A percentile compares a stretch with the other conserved stretches of the same genome.
These are phyloP conservation scores for Paraphaeosphaeria sporulosa DNA, from an alignment of 2,329 filamentous ascomycete species.

Conservation along the genomic window DNA sequence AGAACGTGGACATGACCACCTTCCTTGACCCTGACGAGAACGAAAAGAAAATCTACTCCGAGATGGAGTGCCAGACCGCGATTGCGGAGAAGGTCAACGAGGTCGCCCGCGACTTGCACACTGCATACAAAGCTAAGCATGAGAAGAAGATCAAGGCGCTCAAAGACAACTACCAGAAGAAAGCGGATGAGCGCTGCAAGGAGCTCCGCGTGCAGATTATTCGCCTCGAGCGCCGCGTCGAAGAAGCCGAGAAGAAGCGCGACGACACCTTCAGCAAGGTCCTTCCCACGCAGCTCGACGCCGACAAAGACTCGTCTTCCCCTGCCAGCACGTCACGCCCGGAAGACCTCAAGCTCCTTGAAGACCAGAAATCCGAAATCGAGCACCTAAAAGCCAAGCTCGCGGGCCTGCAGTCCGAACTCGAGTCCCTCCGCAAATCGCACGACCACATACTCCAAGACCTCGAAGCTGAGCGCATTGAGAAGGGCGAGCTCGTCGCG, in stretches of 20 bases:
- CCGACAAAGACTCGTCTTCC: slow-evolving; percentile 21
- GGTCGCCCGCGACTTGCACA: slow-evolving; percentile 79
- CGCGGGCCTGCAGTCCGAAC: slow-evolving; percentile 75
- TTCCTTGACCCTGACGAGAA: slow-evolving; percentile 49
- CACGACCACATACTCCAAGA: slow-evolving; percentile 70
- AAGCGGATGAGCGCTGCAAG: slow-evolving; percentile 87
- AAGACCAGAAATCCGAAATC: slow-evolving; percentile 72
- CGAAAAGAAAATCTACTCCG: slow-evolving; percentile 48
- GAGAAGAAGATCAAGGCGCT: slow-evolving; percentile 93
- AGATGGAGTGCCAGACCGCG: slow-evolving; percentile 63
- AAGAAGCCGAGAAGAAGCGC: slow-evolving; percentile 71
- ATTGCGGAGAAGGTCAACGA: slow-evolving; percentile 89
- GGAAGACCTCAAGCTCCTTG: slow-evolving; percentile 59
- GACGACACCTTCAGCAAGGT: slow-evolving; percentile 71
- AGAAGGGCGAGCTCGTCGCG: slow-evolving; percentile 83
- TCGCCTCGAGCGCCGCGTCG: slow-evolving; percentile 75
- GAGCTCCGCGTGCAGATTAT: slow-evolving; percentile 78
- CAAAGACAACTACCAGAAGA: slow-evolving; percentile 80
- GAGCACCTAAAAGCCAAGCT: slow-evolving; percentile 76
- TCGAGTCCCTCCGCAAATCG: slow-evolving; percentile 73
- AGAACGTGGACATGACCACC: slow-evolving; percentile 76
- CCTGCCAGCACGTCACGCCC: slow-evolving; percentile 24
- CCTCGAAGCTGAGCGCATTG: slow-evolving; percentile 77
- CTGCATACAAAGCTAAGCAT: slow-evolving; percentile 95
- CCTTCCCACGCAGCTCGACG: slow-evolving; percentile 29